Percentiles rank a stretch among this genome's conserved stretches.
Evolutionary conservation across 2,329 filamentous ascomycete genomes (phyloP).

Genomic region (Fusarium caatingaense): DNA sequence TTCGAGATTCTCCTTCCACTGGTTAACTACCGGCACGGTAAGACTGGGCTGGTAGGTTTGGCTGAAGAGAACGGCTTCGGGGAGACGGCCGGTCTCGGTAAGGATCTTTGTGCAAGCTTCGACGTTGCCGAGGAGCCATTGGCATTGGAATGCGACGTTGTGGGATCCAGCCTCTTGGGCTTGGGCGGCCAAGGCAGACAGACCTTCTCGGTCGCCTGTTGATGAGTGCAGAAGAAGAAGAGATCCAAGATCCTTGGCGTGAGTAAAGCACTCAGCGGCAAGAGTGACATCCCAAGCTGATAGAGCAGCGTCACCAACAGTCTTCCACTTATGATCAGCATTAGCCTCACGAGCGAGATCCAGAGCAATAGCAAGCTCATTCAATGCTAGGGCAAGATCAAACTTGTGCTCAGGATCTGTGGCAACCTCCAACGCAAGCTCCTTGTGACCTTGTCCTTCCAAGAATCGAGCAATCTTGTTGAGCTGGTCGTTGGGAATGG

Average conservation of each 20-base stretch:
- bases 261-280: constrained; percentile 91
- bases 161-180: constrained; percentile 82
- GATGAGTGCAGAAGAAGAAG: constrained; percentile 89
- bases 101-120: constrained; percentile 85
- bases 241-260: constrained; percentile 90
- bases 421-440: constrained; percentile 91
- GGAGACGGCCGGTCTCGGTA: constrained; percentile 78
- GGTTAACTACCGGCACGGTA: constrained; percentile 72
- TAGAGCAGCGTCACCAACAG: constrained; percentile 90
- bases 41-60: constrained; percentile 94
- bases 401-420: constrained; percentile 97
- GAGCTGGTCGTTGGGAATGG: constrained; percentile 90
- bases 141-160: constrained; percentile 91
- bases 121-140: constrained; percentile 88
- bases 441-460: constrained; percentile 96
- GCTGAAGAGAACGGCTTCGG: constrained; percentile 90
- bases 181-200: constrained; percentile 77
- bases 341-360: constrained; percentile 85
- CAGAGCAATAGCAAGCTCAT: constrained; percentile 85
- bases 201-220: constrained; percentile 80
- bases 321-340: constrained; percentile 98
- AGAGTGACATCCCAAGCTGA: constrained; percentile 86
- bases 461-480: constrained; percentile 99
- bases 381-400: constrained; percentile 85
- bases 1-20: constrained; percentile 88